A percentile compares a stretch with the other conserved stretches of the same genome.
Evolutionary conservation across 2,329 filamentous ascomycete species (phyloP).

Genomic region (Aureobasidium namibiae): DNA sequence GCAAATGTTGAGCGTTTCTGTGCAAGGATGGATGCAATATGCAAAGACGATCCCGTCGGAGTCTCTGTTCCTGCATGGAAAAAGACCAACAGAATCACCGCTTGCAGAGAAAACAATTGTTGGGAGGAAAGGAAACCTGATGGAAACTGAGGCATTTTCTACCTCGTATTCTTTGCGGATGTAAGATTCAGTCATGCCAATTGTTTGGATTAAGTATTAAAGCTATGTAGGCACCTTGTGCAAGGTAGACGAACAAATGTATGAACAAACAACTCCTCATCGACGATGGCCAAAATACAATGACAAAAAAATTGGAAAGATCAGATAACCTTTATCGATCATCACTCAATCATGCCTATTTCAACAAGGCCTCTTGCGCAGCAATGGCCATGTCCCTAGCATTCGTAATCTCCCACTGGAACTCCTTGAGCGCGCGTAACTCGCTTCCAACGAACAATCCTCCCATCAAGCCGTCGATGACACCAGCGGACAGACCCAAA

Average conservation of each 20-base stretch:
- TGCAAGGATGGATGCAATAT: too few species aligned
- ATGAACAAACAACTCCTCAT: not conserved
- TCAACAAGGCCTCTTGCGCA: not conserved
- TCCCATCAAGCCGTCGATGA: slow-evolving; percentile 77
- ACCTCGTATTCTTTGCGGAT: too few species aligned
- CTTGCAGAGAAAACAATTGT: too few species aligned
- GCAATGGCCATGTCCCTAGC: slow-evolving; percentile 37
- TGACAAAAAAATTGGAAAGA: not conserved
- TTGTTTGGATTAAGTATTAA: too few species aligned
- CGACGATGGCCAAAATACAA: not conserved
- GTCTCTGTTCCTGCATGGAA: too few species aligned
- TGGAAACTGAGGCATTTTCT: too few species aligned
- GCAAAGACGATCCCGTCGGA: too few species aligned
- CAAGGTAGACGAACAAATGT: not conserved
- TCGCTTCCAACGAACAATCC: slow-evolving; percentile 81
- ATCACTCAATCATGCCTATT: not conserved
- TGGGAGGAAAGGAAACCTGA: too few species aligned
- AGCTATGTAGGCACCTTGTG: too few species aligned
- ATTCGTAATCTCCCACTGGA: slow-evolving; percentile 83
- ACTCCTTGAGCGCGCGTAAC: slow-evolving; percentile 74
- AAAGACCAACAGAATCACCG: too few species aligned
- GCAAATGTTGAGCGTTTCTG: too few species aligned
- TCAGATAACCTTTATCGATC: not conserved
- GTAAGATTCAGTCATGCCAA: too few species aligned
- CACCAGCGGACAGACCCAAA: slow-evolving; percentile 66